Percentiles rank a stretch among this genome's conserved stretches.
Conservation (phyloP, 805 yeast genomes). For the Barnettozyma pratensis region DNA sequence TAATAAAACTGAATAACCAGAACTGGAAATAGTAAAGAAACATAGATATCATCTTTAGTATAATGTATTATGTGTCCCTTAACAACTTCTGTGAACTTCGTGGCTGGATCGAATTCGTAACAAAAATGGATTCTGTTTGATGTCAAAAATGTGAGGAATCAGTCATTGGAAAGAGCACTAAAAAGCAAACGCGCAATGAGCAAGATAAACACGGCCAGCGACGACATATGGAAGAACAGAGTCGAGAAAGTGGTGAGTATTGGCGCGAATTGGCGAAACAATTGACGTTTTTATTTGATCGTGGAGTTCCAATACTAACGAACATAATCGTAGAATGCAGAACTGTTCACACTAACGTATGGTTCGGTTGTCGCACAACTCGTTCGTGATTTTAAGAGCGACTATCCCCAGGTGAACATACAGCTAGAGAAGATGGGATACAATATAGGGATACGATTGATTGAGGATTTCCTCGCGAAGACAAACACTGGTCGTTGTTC, state of each 20-base stretch:
- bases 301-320: no score
- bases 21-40: neutral
- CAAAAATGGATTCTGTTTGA: neutral
- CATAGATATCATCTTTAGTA: no score
- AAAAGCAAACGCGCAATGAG: conserved; percentile 23
- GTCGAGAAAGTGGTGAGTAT: conserved; percentile 75
- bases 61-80: neutral
- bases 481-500: conserved; percentile 82
- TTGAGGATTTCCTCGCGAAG: conserved; percentile 89
- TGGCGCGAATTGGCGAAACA: neutral
- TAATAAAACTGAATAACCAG: neutral
- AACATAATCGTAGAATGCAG: conserved; percentile 52
- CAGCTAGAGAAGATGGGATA: conserved; percentile 93
- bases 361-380: conserved; percentile 92
- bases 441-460: conserved; percentile 83
- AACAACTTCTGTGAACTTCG: neutral
- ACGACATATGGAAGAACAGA: conserved; percentile 86
- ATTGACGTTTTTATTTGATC: no score
- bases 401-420: conserved; percentile 72
- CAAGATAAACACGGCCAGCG: conserved; percentile 53
- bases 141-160: neutral
- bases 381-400: conserved; percentile 73
- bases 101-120: neutral
- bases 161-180: neutral
- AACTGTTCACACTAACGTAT: conserved; percentile 88